Evolutionary conservation across 176 grass and related monocot genomes (phyloP).

Genomic region (Aegilops bicornis): DNA sequence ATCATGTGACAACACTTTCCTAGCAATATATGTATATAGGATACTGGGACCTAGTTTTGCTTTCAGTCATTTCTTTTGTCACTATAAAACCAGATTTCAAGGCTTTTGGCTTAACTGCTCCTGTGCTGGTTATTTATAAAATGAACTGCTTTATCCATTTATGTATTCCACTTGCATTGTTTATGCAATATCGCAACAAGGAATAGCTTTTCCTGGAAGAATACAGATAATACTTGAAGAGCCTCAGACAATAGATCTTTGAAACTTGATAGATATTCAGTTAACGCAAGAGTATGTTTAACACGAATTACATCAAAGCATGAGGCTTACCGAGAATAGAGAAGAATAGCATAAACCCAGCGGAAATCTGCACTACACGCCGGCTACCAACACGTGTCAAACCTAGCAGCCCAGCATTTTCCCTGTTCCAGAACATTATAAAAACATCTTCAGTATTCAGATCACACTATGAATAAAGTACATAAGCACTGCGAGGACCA

Average conservation of each 20-base stretch:
- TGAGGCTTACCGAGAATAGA: slow-evolving; percentile 70
- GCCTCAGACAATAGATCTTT: not conserved
- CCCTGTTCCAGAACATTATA: slow-evolving; percentile 49
- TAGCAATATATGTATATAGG: not conserved
- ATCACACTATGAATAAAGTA: not conserved
- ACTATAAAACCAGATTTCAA: not conserved
- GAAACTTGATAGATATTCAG: not conserved
- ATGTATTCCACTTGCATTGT: not conserved
- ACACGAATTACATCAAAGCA: not conserved
- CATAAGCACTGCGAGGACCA: not conserved
- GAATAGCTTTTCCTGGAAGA: not conserved
- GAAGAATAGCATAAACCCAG: slow-evolving; percentile 98
- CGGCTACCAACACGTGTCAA: slow-evolving; percentile 83
- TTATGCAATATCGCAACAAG: not conserved
- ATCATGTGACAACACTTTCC: not conserved
- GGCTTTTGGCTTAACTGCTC: not conserved
- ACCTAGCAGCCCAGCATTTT: slow-evolving; percentile 90
- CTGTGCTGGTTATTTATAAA: not conserved
- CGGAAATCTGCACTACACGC: slow-evolving; percentile 83
- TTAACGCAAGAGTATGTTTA: not conserved
- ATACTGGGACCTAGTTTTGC: not conserved
- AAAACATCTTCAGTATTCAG: slow-evolving; percentile 12
- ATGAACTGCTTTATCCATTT: not conserved
- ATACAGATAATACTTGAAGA: not conserved
- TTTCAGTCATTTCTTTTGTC: not conserved